phyloP scores from a whole-genome alignment of 202 grass and related monocot species.

The Carex sylvatica region DNA sequence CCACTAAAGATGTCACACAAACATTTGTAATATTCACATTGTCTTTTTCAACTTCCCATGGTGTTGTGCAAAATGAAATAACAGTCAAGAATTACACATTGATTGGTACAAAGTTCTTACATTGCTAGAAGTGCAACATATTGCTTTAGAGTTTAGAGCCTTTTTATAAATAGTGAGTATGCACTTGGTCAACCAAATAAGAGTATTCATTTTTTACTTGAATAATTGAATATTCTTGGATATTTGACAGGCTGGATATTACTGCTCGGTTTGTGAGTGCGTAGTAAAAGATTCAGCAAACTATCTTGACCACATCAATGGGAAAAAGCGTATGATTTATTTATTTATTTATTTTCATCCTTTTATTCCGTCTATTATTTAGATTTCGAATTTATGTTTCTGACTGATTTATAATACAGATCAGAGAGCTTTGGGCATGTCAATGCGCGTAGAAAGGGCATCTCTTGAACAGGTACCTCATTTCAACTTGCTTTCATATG shows the following conservation, averaged over 20 bases:
- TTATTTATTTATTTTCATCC: constrained; percentile 24
- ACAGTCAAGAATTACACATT: neutral
- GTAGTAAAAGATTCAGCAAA: constrained; percentile 99
- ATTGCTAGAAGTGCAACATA: neutral
- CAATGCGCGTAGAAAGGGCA: constrained; percentile 97
- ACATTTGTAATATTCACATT: neutral
- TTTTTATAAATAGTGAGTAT: constrained; percentile 1
- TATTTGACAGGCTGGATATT: constrained; percentile 83
- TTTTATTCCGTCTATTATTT: constrained; percentile 23
- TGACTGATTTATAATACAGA: constrained; percentile 49
- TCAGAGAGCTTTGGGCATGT: constrained; percentile 99
- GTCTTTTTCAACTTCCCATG: neutral
- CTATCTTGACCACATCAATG: constrained; percentile 99
- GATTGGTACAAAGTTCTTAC: neutral
- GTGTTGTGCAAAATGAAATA: neutral
- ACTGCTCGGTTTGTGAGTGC: constrained; percentile 94
- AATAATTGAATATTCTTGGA: neutral
- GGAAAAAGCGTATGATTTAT: constrained; percentile 83
- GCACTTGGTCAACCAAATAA: neutral
- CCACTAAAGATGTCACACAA: neutral
- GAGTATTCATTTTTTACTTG: neutral
- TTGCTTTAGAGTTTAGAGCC: neutral
- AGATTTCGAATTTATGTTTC: constrained; percentile 27
- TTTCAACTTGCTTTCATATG: constrained; percentile 19
- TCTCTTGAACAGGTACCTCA: constrained; percentile 83